A percentile compares a stretch with the other conserved stretches of the same genome.
These are phyloP conservation scores for Fereydounia khargensis DNA, from an alignment of 1,284 basidiomycete genomes.

Conservation along the genomic window DNA sequence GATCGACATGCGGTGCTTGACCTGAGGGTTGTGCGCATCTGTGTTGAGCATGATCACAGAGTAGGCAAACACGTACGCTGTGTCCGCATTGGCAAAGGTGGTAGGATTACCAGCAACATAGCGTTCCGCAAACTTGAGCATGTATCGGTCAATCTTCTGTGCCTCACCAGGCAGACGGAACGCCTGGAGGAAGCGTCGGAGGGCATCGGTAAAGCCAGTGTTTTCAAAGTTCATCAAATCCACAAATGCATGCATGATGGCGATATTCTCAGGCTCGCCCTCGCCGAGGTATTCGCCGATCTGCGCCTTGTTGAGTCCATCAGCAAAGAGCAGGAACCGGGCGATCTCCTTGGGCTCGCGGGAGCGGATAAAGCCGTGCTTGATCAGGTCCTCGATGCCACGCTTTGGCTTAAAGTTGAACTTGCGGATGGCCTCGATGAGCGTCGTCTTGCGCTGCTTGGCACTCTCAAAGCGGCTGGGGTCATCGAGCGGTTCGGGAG, in stretches of 20 bases:
- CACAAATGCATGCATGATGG: slow-evolving; percentile 57
- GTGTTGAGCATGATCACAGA: slow-evolving; percentile 58
- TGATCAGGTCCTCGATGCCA: slow-evolving; percentile 85
- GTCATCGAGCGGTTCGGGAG: slow-evolving; percentile 66
- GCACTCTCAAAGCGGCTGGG: slow-evolving; percentile 91
- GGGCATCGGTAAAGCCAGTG: slow-evolving; percentile 50
- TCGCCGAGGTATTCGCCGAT: slow-evolving; percentile 94
- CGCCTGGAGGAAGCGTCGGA: slow-evolving; percentile 53
- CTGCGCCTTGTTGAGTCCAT: slow-evolving; percentile 91
- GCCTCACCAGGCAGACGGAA: slow-evolving; percentile 56
- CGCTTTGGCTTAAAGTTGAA: slow-evolving; percentile 93
- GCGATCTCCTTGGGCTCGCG: slow-evolving; percentile 78
- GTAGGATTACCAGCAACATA: slow-evolving; percentile 53
- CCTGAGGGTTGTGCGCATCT: slow-evolving; percentile 56
- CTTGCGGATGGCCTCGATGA: slow-evolving; percentile 92
- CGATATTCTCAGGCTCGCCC: slow-evolving; percentile 55
- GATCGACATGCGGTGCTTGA: slow-evolving; percentile 56
- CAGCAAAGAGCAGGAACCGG: slow-evolving; percentile 79
- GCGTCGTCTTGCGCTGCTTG: slow-evolving; percentile 92
- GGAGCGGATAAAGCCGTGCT: slow-evolving; percentile 82
- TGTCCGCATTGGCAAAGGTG: slow-evolving; percentile 56
- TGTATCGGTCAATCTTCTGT: slow-evolving; percentile 57
- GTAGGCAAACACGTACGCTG: slow-evolving; percentile 57
- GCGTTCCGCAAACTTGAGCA: slow-evolving; percentile 58
- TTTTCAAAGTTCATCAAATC: slow-evolving; percentile 55